phyloP scores from a whole-genome alignment of 345 rosid genomes.

The Gossypium anomalum region DNA sequence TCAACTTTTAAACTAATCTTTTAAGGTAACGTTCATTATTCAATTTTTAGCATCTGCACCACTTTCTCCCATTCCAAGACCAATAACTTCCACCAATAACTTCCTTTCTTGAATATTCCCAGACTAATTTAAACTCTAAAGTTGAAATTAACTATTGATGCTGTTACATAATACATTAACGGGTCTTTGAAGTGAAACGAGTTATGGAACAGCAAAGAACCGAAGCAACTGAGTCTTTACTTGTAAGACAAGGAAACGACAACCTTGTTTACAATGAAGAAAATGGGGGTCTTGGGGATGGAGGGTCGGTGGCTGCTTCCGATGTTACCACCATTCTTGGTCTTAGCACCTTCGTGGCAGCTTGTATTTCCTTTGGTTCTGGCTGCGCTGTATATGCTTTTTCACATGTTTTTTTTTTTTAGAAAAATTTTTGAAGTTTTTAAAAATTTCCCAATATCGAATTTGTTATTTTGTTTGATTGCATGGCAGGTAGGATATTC shows the following conservation, averaged over 20 bases:
- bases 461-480: neutral
- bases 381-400: conserved; percentile 6
- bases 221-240: neutral
- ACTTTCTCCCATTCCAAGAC: too few relatives aligned
- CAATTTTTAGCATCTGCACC: too few relatives aligned
- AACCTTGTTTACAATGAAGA: neutral
- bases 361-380: neutral
- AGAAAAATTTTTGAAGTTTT: neutral
- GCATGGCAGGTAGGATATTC: conserved; percentile 40
- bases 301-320: neutral
- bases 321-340: neutral
- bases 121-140: too few relatives aligned
- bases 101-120: too few relatives aligned
- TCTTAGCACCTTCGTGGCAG: conserved; percentile 10
- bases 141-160: too few relatives aligned
- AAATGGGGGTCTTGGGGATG: neutral
- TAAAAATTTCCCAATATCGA: neutral
- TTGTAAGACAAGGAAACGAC: neutral
- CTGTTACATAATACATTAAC: too few relatives aligned
- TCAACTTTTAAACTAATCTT: too few relatives aligned
- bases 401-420: too few relatives aligned
- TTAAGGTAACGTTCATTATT: too few relatives aligned
- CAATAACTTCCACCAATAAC: too few relatives aligned
- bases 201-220: neutral
- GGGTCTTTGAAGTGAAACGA: neutral